Percentiles rank a stretch among this genome's conserved stretches.
Conservation (phyloP, 345 rosid species). For the Lepidium didymum region DNA sequence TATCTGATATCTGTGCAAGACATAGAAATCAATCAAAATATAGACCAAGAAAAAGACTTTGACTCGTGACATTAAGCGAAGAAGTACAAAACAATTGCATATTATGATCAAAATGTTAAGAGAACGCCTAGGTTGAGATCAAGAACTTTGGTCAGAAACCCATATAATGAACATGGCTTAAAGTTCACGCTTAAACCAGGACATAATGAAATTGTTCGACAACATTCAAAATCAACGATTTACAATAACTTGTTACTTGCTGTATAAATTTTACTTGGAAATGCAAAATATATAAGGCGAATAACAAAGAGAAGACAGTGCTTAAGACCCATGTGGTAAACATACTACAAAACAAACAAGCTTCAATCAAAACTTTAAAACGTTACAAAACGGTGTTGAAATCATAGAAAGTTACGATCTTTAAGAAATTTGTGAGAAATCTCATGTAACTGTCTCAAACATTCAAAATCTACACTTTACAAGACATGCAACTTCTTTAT, state of each 20-base stretch:
- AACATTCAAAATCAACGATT: background rate
- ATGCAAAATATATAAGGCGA: background rate
- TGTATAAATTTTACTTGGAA: background rate
- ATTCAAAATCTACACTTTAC: background rate
- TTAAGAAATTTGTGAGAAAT: background rate
- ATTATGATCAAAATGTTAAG: background rate
- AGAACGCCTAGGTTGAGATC: background rate
- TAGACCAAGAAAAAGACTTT: background rate
- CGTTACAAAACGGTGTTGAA: background rate
- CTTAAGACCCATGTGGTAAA: background rate
- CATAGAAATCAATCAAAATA: background rate
- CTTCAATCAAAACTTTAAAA: background rate
- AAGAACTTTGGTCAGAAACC: background rate
- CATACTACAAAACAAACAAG: background rate
- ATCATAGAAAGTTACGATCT: background rate
- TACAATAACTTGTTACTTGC: background rate
- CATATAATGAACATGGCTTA: background rate
- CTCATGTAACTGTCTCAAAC: background rate
- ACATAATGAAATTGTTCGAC: background rate
- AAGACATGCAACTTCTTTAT: background rate
- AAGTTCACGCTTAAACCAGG: background rate
- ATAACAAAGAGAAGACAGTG: background rate
- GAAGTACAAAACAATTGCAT: background rate
- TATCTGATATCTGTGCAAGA: slow-evolving; percentile 68
- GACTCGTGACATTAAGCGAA: background rate